Evolutionary conservation across 2,329 filamentous ascomycete species (phyloP).

Genomic region (Aphanoascus verrucosus): DNA sequence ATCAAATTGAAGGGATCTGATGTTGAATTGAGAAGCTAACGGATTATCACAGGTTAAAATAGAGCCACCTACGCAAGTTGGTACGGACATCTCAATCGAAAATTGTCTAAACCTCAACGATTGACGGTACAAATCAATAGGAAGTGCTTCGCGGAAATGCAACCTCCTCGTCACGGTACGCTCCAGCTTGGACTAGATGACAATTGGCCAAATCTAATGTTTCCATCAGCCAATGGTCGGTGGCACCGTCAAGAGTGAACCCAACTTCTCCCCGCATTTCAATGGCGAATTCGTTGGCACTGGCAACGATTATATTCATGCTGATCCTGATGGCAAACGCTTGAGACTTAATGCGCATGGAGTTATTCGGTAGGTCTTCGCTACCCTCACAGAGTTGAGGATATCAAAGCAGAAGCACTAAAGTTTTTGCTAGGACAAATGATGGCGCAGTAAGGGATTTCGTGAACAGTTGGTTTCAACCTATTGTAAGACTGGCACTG

Average conservation of each 20-base stretch:
- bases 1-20: not conserved
- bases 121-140: conserved; percentile 15
- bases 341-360: conserved; percentile 34
- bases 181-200: not conserved
- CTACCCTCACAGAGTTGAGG: not conserved
- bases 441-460: conserved; percentile 24
- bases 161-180: conserved; percentile 30
- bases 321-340: conserved; percentile 31
- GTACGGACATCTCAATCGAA: conserved; percentile 18
- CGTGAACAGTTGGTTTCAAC: not conserved
- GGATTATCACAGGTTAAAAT: conserved; percentile 24
- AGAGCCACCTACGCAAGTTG: conserved; percentile 23
- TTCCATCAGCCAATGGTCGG: conserved; percentile 28
- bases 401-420: not conserved
- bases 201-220: not conserved
- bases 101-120: not conserved
- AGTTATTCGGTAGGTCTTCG: conserved; percentile 28
- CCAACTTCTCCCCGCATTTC: conserved; percentile 27
- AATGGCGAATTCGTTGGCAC: conserved; percentile 30
- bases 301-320: conserved; percentile 36
- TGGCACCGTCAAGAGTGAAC: conserved; percentile 29
- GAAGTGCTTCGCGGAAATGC: conserved; percentile 28
- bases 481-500: not conserved
- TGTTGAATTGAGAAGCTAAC: not conserved
- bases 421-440: conserved; percentile 21